phyloP scores from a whole-genome alignment of 129 eudicot species.

The Flaveria trinervia region DNA sequence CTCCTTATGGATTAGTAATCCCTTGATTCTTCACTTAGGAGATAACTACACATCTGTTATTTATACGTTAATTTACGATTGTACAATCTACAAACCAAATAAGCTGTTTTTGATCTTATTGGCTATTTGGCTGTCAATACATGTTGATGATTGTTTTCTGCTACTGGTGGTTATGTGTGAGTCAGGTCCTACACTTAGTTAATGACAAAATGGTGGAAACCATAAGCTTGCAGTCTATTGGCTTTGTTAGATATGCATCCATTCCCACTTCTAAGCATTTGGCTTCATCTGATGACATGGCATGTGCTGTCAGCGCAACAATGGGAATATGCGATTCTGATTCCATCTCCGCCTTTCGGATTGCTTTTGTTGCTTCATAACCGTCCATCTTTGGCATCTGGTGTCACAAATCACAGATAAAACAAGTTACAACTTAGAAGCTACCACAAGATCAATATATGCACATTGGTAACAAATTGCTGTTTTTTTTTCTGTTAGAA shows the following conservation, averaged over 20 bases:
- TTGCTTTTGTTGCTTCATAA: conserved; percentile 90
- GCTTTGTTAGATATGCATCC: conserved; percentile 98
- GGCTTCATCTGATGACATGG: conserved; percentile 94
- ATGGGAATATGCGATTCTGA: conserved; percentile 68
- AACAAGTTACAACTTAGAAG: conserved; percentile 10
- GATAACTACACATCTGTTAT: neutral
- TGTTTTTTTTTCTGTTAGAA: neutral
- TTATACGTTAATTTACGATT: neutral
- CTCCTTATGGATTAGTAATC: neutral
- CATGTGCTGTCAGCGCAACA: conserved; percentile 93
- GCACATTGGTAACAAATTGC: neutral
- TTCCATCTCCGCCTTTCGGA: conserved; percentile 65
- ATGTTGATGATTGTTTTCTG: neutral
- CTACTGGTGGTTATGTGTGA: neutral
- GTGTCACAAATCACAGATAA: neutral
- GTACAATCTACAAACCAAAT: conserved; percentile 11
- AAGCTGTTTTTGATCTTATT: conserved; percentile 9
- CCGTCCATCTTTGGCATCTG: conserved; percentile 99
- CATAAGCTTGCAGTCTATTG: conserved; percentile 90
- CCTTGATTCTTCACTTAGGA: conserved; percentile 5
- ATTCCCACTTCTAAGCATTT: conserved; percentile 94
- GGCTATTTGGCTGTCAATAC: conserved; percentile 7
- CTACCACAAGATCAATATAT: neutral
- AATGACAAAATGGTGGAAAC: conserved; percentile 85
- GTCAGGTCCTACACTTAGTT: conserved; percentile 47